These are phyloP conservation scores for Oryza officinalis DNA, from an alignment of 176 grass and related monocot species.

Conservation along the genomic window DNA sequence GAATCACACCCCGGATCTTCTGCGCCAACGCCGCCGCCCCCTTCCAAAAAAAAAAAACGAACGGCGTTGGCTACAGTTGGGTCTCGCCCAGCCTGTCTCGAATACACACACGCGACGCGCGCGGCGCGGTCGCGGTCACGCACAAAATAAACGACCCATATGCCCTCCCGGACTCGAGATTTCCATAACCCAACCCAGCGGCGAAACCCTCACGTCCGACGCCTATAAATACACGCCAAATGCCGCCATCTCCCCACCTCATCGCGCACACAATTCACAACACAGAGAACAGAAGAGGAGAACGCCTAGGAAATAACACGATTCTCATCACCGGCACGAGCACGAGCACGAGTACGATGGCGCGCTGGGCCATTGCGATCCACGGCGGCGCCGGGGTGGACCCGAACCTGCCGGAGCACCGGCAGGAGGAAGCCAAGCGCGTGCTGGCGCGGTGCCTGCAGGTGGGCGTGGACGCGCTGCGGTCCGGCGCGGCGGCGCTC, in stretches of 20 bases:
- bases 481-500: slow-evolving; percentile 13
- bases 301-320: neutral
- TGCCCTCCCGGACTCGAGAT: slow-evolving; percentile 37
- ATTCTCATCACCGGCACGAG: no score
- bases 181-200: neutral
- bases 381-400: slow-evolving; percentile 93
- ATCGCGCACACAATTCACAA: neutral
- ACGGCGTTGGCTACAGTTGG: no score
- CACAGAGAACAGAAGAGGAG: neutral
- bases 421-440: slow-evolving; percentile 74
- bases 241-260: neutral
- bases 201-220: slow-evolving; percentile 11
- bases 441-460: slow-evolving; percentile 78
- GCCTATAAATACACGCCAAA: slow-evolving; percentile 49
- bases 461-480: slow-evolving; percentile 55
- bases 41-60: neutral
- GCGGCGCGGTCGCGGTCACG: neutral
- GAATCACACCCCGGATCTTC: slow-evolving; percentile 1
- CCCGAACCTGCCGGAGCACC: slow-evolving; percentile 67
- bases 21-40: neutral
- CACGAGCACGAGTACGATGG: slow-evolving; percentile 33
- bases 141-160: neutral
- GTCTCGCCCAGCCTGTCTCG: neutral
- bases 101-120: neutral
- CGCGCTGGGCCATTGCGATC: slow-evolving; percentile 84